Base-by-base conservation (phyloP, 2,329 filamentous ascomycete species). In the Penicillium sclerotiorum region DNA sequence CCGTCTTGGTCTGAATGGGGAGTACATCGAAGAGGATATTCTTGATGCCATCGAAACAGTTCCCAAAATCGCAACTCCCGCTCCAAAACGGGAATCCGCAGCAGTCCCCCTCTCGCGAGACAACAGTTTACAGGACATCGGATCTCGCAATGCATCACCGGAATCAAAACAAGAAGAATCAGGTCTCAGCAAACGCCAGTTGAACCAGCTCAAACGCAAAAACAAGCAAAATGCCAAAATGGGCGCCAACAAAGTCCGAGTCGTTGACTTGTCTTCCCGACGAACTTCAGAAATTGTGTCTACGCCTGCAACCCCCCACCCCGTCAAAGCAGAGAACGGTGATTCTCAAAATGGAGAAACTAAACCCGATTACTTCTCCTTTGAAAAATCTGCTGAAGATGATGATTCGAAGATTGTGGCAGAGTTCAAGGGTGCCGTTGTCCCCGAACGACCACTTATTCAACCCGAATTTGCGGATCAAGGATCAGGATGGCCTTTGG, bases 121-220 rank as follows among this genome's bases (percentile, higher is more conserved):
- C 21, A 76, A 77, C 49, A 80, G 73, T 47, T 60, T 78, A 20
- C 69, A 73, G 13, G 75, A 73, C 44, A 58, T 69, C 8, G 67
- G 70, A 17, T 63, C 73, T 7, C 64, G 72, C 8, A 65, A 73
- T 7, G 67, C 73, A 28, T 81, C 81, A 3, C 78, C 80, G 11
- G 65, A 62, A 35, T 79, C 76, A 12, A 77, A 78, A 42, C 69
- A 77, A 2, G 88, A 90, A 55, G 88, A 90, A 63, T 73, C 81
- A 4, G 85, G 85, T 2, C 78, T 99, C 44, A 97, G 94, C 74
- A 93, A 94, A 53, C 85, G 94, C 35, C 94, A 99, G 65, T 82
- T 96, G 17, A 99, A 99, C 64, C 90, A 94, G 45, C 76, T 99
- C 8, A 97, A 97, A 72, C 84, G 94, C 36, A 96, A 97, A 68